Percentiles rank a stretch among this genome's conserved stretches.
Conservation (phyloP, 768 basidiomycete genomes). For the Boletellus sp. region DNA sequence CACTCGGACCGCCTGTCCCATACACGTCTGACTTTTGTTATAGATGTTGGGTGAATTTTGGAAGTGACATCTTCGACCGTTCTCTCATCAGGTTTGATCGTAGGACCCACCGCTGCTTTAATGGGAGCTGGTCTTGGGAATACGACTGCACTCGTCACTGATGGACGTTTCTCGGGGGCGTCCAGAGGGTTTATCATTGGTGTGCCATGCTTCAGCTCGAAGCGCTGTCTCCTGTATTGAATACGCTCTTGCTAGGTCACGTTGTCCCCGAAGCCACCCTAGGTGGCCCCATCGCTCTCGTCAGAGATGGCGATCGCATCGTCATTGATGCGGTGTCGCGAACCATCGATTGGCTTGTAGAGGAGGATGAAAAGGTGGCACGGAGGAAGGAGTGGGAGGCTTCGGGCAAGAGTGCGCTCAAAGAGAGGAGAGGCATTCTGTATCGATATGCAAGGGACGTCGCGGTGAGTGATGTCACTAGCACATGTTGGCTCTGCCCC, state of each 20-base stretch:
- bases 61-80: background rate
- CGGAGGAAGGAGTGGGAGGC: conserved; percentile 69
- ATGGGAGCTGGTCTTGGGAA: conserved; percentile 80
- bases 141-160: conserved; percentile 80
- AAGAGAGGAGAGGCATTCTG: conserved; percentile 70
- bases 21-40: conserved; percentile 3
- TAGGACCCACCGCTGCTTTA: conserved; percentile 77
- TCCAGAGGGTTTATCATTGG: conserved; percentile 64
- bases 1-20: background rate
- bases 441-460: conserved; percentile 83
- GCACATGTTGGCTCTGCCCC: background rate
- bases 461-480: conserved; percentile 54
- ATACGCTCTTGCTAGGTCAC: conserved; percentile 42
- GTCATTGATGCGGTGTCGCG: conserved; percentile 65
- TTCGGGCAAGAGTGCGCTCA: conserved; percentile 59
- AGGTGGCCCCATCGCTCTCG: conserved; percentile 85
- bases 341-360: conserved; percentile 70
- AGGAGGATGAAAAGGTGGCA: conserved; percentile 57
- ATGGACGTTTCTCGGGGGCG: conserved; percentile 87
- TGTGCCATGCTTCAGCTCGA: conserved; percentile 14
- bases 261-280: conserved; percentile 64
- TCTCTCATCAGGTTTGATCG: conserved; percentile 9
- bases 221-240: conserved; percentile 35
- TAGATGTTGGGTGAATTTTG: conserved; percentile 43
- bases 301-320: conserved; percentile 78